phyloP scores from a whole-genome alignment of 2,329 filamentous ascomycete genomes.

The Corynespora cassiicola region DNA sequence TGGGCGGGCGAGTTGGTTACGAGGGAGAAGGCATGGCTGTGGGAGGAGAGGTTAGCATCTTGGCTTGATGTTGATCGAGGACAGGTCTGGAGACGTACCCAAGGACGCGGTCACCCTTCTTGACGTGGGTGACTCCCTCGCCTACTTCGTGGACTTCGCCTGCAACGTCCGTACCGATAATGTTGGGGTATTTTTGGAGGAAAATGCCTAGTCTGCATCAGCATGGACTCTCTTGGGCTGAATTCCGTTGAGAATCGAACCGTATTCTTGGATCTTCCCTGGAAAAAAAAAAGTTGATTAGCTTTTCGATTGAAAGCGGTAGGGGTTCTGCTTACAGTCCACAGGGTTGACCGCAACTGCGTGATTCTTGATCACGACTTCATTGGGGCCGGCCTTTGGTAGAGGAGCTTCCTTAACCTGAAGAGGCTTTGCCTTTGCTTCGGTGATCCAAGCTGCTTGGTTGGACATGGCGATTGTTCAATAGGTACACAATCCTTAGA shows the following conservation, averaged over 20 bases:
- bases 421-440: slow-evolving; percentile 33
- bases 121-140: slow-evolving; percentile 51
- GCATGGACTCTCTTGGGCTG: too few relatives aligned
- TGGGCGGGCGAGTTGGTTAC: slow-evolving; percentile 24
- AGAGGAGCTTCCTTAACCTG: slow-evolving; percentile 36
- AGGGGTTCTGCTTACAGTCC: slow-evolving; percentile 25
- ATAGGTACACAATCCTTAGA: too few relatives aligned
- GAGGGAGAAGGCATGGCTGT: slow-evolving; percentile 34
- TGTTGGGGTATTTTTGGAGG: slow-evolving; percentile 39
- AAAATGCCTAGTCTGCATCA: slow-evolving; percentile 33
- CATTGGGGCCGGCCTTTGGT: slow-evolving; percentile 32
- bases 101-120: slow-evolving; percentile 54
- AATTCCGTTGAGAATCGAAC: too few relatives aligned
- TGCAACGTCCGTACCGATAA: slow-evolving; percentile 52
- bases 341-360: slow-evolving; percentile 42
- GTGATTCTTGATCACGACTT: slow-evolving; percentile 43
- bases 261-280: slow-evolving; percentile 43
- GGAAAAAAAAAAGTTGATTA: not conserved
- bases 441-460: slow-evolving; percentile 40
- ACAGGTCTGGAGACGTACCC: slow-evolving; percentile 39
- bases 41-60: slow-evolving; percentile 3
- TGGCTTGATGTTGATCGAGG: too few relatives aligned
- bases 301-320: not conserved
- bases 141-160: slow-evolving; percentile 56
- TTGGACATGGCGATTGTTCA: slow-evolving; percentile 29